Evolutionary conservation across 371 early-diverging fungal species (phyloP).

Genomic region (Circinella umbellata): DNA sequence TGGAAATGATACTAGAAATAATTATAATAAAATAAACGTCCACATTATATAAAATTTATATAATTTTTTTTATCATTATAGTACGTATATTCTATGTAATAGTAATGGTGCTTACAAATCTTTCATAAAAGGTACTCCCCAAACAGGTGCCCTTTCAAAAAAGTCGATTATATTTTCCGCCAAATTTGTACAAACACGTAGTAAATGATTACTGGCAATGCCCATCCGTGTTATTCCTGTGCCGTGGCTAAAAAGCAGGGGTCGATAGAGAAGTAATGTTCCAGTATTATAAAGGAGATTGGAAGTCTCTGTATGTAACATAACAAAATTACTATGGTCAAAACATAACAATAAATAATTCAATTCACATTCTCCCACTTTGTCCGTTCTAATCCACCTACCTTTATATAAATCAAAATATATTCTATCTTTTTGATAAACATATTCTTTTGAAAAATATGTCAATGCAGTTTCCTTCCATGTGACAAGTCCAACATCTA

Average conservation of each 20-base stretch:
- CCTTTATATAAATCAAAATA: no score
- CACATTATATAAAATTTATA: no score
- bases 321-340: not conserved
- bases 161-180: not conserved
- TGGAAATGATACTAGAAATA: not conserved
- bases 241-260: not conserved
- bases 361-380: not conserved
- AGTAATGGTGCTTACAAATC: not conserved
- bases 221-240: no score
- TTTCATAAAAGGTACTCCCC: not conserved
- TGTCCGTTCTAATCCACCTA: no score
- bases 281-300: not conserved
- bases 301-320: no score
- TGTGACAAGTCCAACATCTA: not conserved
- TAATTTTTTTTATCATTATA: no score
- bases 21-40: not conserved
- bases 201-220: not conserved
- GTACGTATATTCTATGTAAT: no score
- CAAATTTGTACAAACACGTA: not conserved
- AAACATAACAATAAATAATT: not conserved
- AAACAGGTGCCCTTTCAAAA: not conserved
- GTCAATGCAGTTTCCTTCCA: not conserved
- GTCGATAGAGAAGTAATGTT: not conserved
- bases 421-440: no score
- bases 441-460: no score